phyloP scores from a whole-genome alignment of 2,329 filamentous ascomycete species.

The Colletotrichum trifolii region DNA sequence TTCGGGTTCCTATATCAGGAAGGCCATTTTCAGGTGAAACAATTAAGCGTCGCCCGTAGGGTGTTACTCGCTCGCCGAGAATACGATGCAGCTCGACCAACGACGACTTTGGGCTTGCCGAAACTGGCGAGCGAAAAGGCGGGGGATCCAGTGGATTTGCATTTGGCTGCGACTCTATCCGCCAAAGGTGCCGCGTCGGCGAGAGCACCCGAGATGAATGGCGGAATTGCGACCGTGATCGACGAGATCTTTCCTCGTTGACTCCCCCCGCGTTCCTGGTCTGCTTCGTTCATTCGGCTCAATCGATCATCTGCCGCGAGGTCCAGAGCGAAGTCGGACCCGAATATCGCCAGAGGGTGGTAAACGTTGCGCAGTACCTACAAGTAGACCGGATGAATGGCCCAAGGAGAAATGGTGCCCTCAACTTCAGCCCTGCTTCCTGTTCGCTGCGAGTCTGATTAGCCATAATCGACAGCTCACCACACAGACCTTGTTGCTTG shows the following conservation, averaged over 20 bases:
- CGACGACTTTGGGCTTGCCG: conserved; percentile 17
- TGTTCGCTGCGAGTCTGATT: conserved; percentile 5
- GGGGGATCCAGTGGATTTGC: neutral
- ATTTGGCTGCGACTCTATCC: conserved; percentile 2
- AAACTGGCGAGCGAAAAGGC: conserved; percentile 26
- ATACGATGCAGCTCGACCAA: conserved; percentile 1
- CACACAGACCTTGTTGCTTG: conserved; percentile 7
- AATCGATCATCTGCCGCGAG: neutral
- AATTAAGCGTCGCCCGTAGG: conserved; percentile 22
- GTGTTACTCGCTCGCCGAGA: neutral
- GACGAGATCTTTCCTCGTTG: neutral
- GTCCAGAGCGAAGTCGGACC: conserved; percentile 26
- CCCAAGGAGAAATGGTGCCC: conserved; percentile 8
- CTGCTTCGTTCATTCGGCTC: conserved; percentile 12
- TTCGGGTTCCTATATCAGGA: conserved; percentile 9
- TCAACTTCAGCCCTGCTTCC: conserved; percentile 11
- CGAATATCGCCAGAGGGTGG: neutral
- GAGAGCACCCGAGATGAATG: conserved; percentile 11
- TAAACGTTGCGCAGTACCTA: neutral
- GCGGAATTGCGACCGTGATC: conserved; percentile 14
- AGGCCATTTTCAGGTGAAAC: conserved; percentile 23
- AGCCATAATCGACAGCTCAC: conserved; percentile 1
- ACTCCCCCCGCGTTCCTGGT: neutral
- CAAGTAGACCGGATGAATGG: neutral
- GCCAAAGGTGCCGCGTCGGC: conserved; percentile 17